A percentile compares a stretch with the other conserved stretches of the same genome.
Evolutionary conservation across 495 filamentous ascomycete species (phyloP).

Genomic region (Pyronema domesticum): DNA sequence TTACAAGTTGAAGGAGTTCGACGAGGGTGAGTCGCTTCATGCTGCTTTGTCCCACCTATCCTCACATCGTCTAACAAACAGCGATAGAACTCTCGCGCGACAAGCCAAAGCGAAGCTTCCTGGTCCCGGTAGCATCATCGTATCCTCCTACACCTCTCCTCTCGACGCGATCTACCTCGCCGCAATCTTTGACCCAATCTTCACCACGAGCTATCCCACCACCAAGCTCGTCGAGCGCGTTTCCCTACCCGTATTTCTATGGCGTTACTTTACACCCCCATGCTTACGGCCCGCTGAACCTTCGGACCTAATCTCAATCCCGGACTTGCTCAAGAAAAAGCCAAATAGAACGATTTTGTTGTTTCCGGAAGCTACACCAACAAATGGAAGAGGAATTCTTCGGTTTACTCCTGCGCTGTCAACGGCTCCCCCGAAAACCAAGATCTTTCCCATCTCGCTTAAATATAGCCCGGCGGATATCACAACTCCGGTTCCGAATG

Average conservation of each 20-base stretch:
- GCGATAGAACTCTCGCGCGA: conserved; percentile 35
- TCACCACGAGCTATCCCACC: conserved; percentile 63
- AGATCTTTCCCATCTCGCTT: conserved; percentile 77
- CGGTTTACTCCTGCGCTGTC: conserved; percentile 60
- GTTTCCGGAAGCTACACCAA: conserved; percentile 85
- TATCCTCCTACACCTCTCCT: conserved; percentile 75
- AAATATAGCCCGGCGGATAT: conserved; percentile 77
- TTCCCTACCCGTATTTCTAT: conserved; percentile 53
- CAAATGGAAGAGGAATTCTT: conserved; percentile 81
- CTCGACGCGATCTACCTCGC: conserved; percentile 92
- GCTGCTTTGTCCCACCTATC: neutral
- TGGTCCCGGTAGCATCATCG: conserved; percentile 54
- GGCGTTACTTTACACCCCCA: conserved; percentile 50
- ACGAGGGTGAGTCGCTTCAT: conserved; percentile 41
- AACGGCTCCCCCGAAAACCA: conserved; percentile 39
- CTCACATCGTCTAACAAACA: neutral
- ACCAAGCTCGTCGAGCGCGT: conserved; percentile 56
- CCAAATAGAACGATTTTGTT: conserved; percentile 60
- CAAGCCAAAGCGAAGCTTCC: conserved; percentile 48
- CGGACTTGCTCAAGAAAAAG: conserved; percentile 43
- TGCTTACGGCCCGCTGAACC: conserved; percentile 31
- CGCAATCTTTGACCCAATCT: conserved; percentile 78
- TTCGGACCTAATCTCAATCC: conserved; percentile 28
- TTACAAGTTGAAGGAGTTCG: conserved; percentile 88
- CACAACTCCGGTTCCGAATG: conserved; percentile 69